Evolutionary conservation across 108 stramenopile genomes (phyloP).

Genomic region (Cyclostephanos invisitatus): DNA sequence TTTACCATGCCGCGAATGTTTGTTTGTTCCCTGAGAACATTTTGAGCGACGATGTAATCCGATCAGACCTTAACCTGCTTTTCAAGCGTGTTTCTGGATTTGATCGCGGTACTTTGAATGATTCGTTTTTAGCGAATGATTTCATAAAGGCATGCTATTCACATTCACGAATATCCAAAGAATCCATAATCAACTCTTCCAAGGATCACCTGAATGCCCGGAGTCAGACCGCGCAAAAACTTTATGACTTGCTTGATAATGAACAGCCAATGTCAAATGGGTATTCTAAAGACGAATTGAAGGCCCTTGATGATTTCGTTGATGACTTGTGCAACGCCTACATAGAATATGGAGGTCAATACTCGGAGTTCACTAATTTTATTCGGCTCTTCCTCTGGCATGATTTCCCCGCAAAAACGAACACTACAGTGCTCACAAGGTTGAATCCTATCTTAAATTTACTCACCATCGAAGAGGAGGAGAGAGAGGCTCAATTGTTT

Average conservation of each 20-base stretch:
- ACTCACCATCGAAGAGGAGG: slow-evolving; percentile 60
- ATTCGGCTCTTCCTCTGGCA: slow-evolving; percentile 71
- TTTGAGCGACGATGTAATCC: slow-evolving; percentile 47
- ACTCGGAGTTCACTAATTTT: slow-evolving; percentile 60
- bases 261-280: slow-evolving; percentile 5
- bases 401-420: slow-evolving; percentile 60
- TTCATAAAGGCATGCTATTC: slow-evolving; percentile 51
- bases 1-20: slow-evolving; percentile 78
- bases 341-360: slow-evolving; percentile 83
- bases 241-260: not conserved
- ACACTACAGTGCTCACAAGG: slow-evolving; percentile 49
- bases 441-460: slow-evolving; percentile 65
- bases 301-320: slow-evolving; percentile 71
- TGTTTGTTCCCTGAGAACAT: slow-evolving; percentile 72
- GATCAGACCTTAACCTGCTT: slow-evolving; percentile 5
- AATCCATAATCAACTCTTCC: not conserved
- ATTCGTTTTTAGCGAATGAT: slow-evolving; percentile 18
- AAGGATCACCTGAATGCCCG: slow-evolving; percentile 34
- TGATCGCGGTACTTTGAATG: not conserved
- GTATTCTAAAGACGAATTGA: slow-evolving; percentile 49
- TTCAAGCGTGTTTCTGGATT: slow-evolving; percentile 19
- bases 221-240: slow-evolving; percentile 17
- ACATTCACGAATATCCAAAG: slow-evolving; percentile 48
- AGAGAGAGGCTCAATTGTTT: slow-evolving; percentile 18
- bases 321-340: slow-evolving; percentile 71